phyloP scores from a whole-genome alignment of 2,329 filamentous ascomycete genomes.

The Bipolaris victoriae region DNA sequence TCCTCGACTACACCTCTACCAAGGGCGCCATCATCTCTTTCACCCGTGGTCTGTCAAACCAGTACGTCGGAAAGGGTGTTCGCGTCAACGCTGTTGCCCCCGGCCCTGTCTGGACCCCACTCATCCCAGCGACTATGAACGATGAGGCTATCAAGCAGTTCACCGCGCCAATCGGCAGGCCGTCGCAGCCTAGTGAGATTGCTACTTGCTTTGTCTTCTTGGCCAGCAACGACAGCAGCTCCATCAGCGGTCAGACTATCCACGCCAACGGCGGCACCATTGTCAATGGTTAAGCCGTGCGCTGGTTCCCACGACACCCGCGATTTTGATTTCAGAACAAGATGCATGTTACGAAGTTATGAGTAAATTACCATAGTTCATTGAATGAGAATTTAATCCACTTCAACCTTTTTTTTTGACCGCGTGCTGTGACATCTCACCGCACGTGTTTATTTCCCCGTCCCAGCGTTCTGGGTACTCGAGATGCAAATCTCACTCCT shows the following conservation, averaged over 20 bases:
- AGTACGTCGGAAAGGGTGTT: constrained; percentile 74
- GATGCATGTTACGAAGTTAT: constrained; percentile 10
- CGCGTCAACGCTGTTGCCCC: constrained; percentile 78
- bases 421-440: background rate
- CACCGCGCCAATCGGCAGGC: constrained; percentile 74
- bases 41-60: constrained; percentile 77
- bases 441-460: background rate
- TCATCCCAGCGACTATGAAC: constrained; percentile 52
- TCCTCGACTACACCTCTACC: constrained; percentile 81
- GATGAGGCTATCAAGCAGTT: constrained; percentile 73
- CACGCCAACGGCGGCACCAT: constrained; percentile 61
- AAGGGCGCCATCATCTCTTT: constrained; percentile 82
- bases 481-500: too few relatives aligned
- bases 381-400: background rate
- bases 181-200: constrained; percentile 80
- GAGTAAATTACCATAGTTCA: constrained; percentile 3
- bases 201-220: constrained; percentile 83
- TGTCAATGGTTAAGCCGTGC: constrained; percentile 38
- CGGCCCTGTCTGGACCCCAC: constrained; percentile 62
- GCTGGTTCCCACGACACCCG: too few relatives aligned
- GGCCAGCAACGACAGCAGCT: constrained; percentile 74
- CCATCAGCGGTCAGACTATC: constrained; percentile 74
- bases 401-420: background rate
- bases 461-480: too few relatives aligned
- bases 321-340: background rate